Conservation (phyloP, 2,329 filamentous ascomycete genomes). For the Paraconiothyrium brasiliense region DNA sequence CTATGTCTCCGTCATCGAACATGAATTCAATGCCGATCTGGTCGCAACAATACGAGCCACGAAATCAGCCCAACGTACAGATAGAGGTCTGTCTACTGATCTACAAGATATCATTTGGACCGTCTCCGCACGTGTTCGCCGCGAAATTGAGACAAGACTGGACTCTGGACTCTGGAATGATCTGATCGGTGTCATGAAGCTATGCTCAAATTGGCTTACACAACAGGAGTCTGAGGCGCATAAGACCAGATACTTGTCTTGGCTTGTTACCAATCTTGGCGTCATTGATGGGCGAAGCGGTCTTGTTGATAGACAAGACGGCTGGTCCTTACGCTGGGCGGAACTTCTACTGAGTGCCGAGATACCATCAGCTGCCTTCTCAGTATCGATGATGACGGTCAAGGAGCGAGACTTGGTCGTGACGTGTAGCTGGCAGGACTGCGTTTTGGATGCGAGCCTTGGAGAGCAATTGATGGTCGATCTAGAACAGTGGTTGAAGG, state of each 20-base stretch:
- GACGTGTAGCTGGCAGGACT: conserved; percentile 5
- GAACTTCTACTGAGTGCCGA: background rate
- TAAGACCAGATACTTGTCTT: conserved; percentile 2
- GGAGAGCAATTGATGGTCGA: background rate
- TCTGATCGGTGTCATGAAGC: background rate
- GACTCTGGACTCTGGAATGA: conserved; percentile 6
- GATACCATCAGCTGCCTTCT: conserved; percentile 3
- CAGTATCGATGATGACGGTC: background rate
- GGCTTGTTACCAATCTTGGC: conserved; percentile 15
- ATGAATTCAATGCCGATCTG: conserved; percentile 16
- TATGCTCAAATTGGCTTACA: background rate
- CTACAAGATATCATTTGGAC: conserved; percentile 11
- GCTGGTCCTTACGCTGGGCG: background rate
- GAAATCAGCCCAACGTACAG: background rate
- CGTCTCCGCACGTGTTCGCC: background rate
- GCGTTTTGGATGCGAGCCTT: background rate
- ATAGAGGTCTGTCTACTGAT: background rate
- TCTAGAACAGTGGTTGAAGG: background rate
- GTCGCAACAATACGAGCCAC: conserved; percentile 17
- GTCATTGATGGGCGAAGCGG: conserved; percentile 10
- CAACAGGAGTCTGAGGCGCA: conserved; percentile 1
- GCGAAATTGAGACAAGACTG: conserved; percentile 3
- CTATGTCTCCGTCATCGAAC: conserved; percentile 21
- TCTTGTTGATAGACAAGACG: background rate
- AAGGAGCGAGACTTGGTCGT: background rate